phyloP scores from a whole-genome alignment of 306 rosid genomes.

The Senna tora region DNA sequence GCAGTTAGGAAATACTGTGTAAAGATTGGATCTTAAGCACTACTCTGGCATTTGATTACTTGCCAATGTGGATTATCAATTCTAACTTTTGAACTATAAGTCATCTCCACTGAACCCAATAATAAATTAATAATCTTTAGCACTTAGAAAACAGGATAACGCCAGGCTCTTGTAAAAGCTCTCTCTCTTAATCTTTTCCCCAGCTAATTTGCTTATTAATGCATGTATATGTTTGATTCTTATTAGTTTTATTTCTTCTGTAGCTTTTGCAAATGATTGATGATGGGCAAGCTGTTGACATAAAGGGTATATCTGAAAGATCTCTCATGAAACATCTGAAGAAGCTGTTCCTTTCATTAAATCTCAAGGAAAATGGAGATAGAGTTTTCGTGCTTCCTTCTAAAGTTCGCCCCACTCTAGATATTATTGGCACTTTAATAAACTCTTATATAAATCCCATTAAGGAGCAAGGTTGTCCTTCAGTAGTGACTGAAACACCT shows the following conservation, averaged over 20 bases:
- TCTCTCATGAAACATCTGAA: conserved; percentile 65
- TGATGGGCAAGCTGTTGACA: conserved; percentile 90
- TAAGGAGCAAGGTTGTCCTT: conserved; percentile 36
- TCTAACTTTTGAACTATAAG: background rate
- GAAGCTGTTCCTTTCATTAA: conserved; percentile 70
- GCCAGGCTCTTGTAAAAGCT: background rate
- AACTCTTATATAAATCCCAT: conserved; percentile 38
- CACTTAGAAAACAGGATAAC: background rate
- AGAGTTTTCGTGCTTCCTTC: conserved; percentile 68
- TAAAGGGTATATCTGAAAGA: conserved; percentile 75
- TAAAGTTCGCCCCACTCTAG: conserved; percentile 70
- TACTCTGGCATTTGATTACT: background rate
- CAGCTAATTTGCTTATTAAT: background rate
- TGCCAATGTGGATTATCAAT: background rate
- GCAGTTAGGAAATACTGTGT: too few species aligned
- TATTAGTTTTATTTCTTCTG: conserved; percentile 34
- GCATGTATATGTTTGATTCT: conserved; percentile 8
- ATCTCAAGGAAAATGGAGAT: conserved; percentile 70
- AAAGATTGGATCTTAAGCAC: background rate
- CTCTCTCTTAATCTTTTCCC: background rate
- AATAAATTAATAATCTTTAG: background rate
- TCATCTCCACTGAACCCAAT: background rate
- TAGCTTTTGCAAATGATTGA: conserved; percentile 91
- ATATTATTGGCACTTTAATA: conserved; percentile 65
- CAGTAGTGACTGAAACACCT: conserved; percentile 41